Percentiles rank a stretch among this genome's conserved stretches.
Evolutionary conservation across 441 rosid species (phyloP).

Genomic region (Mallotus japonicus): DNA sequence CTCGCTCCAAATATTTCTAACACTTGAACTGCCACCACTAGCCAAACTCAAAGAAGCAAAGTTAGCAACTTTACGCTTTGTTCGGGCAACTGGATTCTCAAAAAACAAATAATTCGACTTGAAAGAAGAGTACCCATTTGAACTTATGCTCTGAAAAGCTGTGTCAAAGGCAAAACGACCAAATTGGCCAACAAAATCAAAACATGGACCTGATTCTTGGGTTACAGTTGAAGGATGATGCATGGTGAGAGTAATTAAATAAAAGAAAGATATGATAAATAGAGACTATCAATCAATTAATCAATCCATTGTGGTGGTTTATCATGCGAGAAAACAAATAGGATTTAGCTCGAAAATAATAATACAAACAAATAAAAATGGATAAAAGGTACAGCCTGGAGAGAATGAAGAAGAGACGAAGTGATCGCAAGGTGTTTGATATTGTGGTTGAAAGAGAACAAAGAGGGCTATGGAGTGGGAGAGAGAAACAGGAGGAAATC

Average conservation of each 20-base stretch:
- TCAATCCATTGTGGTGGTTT: slow-evolving; percentile 32
- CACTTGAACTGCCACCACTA: slow-evolving; percentile 37
- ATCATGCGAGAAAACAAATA: slow-evolving; percentile 18
- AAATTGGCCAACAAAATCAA: slow-evolving; percentile 53
- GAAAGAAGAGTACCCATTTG: slow-evolving; percentile 44
- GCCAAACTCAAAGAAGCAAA: slow-evolving; percentile 52
- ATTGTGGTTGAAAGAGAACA: slow-evolving; percentile 10
- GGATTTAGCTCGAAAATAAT: neutral
- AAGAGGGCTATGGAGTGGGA: neutral
- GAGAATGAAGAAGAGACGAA: neutral
- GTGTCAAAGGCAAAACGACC: slow-evolving; percentile 43
- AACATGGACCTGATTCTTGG: slow-evolving; percentile 48
- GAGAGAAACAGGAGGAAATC: slow-evolving; percentile 21
- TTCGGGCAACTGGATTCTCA: slow-evolving; percentile 31
- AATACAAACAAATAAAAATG: neutral
- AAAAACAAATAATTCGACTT: slow-evolving; percentile 53
- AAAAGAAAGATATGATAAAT: neutral
- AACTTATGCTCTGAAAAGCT: slow-evolving; percentile 30
- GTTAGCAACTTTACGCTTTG: slow-evolving; percentile 33
- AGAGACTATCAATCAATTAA: slow-evolving; percentile 23
- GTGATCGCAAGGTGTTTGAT: slow-evolving; percentile 6
- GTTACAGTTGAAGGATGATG: slow-evolving; percentile 55
- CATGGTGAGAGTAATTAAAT: slow-evolving; percentile 34
- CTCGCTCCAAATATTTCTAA: slow-evolving; percentile 47
- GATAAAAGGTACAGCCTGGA: neutral